A percentile compares a stretch with the other conserved stretches of the same genome.
phyloP scores from a whole-genome alignment of 2,329 filamentous ascomycete species.

The Exophiala aquamarina region DNA sequence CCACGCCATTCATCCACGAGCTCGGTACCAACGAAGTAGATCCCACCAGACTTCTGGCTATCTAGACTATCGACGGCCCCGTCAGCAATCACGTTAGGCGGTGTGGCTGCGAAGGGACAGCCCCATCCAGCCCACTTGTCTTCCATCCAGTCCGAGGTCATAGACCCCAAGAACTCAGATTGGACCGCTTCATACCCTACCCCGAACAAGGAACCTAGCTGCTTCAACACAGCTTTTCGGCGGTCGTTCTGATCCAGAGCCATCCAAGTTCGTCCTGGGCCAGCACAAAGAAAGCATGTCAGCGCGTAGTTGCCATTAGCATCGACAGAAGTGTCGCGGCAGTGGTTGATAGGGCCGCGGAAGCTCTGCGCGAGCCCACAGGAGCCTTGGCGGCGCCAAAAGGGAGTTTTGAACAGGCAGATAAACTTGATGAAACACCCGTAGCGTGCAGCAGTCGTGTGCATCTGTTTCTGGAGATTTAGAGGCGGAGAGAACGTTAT shows the following conservation, averaged over 20 bases:
- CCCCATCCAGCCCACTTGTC: constrained; percentile 40
- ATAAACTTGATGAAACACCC: constrained; percentile 55
- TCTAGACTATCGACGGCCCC: neutral
- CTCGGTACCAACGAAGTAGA: constrained; percentile 53
- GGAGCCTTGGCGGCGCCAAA: constrained; percentile 40
- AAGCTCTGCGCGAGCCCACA: constrained; percentile 40
- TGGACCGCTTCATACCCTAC: constrained; percentile 6
- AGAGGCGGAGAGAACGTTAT: constrained; percentile 51
- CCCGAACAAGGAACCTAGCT: constrained; percentile 9
- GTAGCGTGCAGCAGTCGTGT: constrained; percentile 36
- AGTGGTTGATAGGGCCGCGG: constrained; percentile 38
- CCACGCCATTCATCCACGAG: constrained; percentile 54
- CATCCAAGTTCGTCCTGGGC: constrained; percentile 26
- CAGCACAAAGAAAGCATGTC: constrained; percentile 42
- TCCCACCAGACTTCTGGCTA: neutral
- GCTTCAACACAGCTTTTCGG: constrained; percentile 24
- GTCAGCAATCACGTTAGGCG: constrained; percentile 37
- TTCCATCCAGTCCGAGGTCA: constrained; percentile 37
- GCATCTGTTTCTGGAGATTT: constrained; percentile 37
- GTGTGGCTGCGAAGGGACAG: constrained; percentile 39
- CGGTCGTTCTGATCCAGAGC: constrained; percentile 20
- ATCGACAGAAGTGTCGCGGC: constrained; percentile 38
- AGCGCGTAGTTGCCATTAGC: constrained; percentile 31
- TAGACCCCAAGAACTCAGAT: constrained; percentile 6
- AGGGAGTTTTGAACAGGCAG: constrained; percentile 41